These are phyloP conservation scores for Mikania micrantha DNA, from an alignment of 129 eudicot species.

Conservation along the genomic window DNA sequence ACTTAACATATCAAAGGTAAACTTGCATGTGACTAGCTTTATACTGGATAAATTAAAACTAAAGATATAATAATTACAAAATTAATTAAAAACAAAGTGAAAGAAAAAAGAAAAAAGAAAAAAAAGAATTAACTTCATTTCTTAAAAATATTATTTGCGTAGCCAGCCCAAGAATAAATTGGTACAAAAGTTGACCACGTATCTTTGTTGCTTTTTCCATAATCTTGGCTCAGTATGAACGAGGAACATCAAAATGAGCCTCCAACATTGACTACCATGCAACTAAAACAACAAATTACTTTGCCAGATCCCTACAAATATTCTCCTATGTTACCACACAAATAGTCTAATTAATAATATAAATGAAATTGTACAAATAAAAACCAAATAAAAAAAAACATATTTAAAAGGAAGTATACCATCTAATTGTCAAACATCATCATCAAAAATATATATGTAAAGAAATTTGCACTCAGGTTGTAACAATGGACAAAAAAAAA, in stretches of 20 bases:
- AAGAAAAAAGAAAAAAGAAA: too few relatives aligned
- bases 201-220: neutral
- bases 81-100: too few relatives aligned
- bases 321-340: neutral
- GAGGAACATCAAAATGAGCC: neutral
- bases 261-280: neutral
- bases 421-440: neutral
- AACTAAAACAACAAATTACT: neutral
- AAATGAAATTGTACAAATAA: neutral
- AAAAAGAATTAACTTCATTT: neutral
- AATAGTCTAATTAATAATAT: neutral
- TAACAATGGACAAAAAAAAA: constrained; percentile 15
- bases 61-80: too few relatives aligned
- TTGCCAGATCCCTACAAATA: neutral
- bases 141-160: neutral
- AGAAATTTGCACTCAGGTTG: neutral
- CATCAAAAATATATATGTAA: neutral
- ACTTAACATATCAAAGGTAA: too few relatives aligned
- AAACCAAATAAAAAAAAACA: neutral
- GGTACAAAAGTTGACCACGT: constrained; percentile 14
- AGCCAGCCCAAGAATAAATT: neutral
- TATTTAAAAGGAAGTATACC: neutral
- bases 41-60: too few relatives aligned
- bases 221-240: neutral
- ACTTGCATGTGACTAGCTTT: too few relatives aligned